Percentiles rank a stretch among this genome's conserved stretches.
Evolutionary conservation across 148 eudicot genomes (phyloP).

Genomic region (Rhododendron griersonianum): DNA sequence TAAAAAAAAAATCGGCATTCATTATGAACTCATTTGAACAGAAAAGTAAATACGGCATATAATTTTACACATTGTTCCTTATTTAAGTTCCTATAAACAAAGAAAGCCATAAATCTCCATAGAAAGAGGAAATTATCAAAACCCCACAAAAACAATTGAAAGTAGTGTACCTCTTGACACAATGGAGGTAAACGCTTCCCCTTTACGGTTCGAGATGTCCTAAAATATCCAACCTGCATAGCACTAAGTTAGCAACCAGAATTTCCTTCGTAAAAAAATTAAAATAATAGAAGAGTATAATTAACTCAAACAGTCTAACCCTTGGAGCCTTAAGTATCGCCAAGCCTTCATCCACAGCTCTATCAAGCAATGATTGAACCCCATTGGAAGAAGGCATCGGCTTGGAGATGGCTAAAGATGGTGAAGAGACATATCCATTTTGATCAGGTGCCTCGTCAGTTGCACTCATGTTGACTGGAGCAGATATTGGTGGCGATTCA

Average conservation of each 20-base stretch:
- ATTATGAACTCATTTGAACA: neutral
- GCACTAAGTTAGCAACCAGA: conserved; percentile 4
- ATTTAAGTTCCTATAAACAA: neutral
- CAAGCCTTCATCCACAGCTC: conserved; percentile 74
- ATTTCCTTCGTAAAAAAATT: neutral
- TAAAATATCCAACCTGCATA: conserved; percentile 81
- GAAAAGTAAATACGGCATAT: neutral
- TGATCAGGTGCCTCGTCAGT: conserved; percentile 32
- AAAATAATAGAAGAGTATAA: neutral
- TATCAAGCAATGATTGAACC: conserved; percentile 42
- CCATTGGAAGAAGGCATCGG: conserved; percentile 33
- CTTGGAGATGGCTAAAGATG: conserved; percentile 63
- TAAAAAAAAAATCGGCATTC: neutral
- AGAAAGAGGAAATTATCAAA: neutral
- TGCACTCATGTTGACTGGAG: conserved; percentile 37
- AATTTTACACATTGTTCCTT: neutral
- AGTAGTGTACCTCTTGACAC: conserved; percentile 70
- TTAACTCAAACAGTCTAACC: conserved; percentile 51
- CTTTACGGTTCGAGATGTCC: conserved; percentile 80
- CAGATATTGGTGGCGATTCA: conserved; percentile 33
- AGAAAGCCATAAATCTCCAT: neutral
- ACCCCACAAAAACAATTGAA: neutral
- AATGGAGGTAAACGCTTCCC: conserved; percentile 78
- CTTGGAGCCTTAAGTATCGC: conserved; percentile 68
- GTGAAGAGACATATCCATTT: conserved; percentile 54